Evolutionary conservation across 2,329 filamentous ascomycete species (phyloP).

Genomic region (Phoma herbarum): DNA sequence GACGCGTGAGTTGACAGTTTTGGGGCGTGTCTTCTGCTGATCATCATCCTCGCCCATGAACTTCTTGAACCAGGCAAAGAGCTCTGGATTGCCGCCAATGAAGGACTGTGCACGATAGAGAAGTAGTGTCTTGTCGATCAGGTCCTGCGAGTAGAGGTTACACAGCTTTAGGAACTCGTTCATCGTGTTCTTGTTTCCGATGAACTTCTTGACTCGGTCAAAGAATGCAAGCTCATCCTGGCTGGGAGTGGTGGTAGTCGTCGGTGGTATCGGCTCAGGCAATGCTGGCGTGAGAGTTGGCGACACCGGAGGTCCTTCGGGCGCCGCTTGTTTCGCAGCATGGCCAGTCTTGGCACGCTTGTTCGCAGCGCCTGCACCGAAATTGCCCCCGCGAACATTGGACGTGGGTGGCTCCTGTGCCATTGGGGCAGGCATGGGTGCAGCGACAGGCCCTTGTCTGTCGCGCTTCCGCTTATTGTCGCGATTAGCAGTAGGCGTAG

Average conservation of each 20-base stretch:
- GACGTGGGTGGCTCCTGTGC: conserved; percentile 45
- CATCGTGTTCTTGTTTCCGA: conserved; percentile 90
- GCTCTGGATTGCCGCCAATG: conserved; percentile 85
- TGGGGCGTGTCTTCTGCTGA: conserved; percentile 52
- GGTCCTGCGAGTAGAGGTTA: conserved; percentile 91
- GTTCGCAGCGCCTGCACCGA: conserved; percentile 40
- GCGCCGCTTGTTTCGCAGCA: conserved; percentile 66
- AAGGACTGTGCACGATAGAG: conserved; percentile 85
- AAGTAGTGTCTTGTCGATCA: conserved; percentile 86
- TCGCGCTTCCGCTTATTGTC: conserved; percentile 86
- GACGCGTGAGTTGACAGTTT: conserved; percentile 83
- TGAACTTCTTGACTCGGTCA: conserved; percentile 94
- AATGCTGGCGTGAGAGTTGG: conserved; percentile 88
- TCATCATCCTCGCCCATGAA: conserved; percentile 82
- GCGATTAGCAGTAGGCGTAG: conserved; percentile 81
- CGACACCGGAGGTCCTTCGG: conserved; percentile 71
- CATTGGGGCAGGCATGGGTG: conserved; percentile 46
- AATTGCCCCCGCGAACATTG: conserved; percentile 40
- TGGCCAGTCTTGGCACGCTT: conserved; percentile 77
- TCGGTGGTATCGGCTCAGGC: conserved; percentile 85
- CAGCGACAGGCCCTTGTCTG: conserved; percentile 61
- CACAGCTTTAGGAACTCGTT: conserved; percentile 97
- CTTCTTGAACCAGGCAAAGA: conserved; percentile 87
- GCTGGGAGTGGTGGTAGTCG: conserved; percentile 74
- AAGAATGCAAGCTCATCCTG: conserved; percentile 93